Conservation (phyloP, 176 grass and related monocot species). For the Areca catechu region DNA sequence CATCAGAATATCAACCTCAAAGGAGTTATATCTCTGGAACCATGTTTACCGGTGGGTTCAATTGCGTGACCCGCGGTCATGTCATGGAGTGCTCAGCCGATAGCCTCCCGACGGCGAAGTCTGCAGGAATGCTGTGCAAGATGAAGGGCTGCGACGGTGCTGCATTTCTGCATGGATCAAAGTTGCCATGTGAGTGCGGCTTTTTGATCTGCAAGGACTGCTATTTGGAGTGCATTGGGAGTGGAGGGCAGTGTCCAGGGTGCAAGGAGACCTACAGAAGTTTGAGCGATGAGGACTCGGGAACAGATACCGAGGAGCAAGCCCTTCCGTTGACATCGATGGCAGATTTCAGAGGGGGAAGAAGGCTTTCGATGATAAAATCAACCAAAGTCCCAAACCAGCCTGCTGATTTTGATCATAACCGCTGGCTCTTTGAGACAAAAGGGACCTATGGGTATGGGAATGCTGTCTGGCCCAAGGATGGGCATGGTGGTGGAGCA, state of each 20-base stretch:
- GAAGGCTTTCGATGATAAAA: slow-evolving; percentile 50
- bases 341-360: slow-evolving; percentile 13
- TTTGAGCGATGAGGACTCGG: slow-evolving; percentile 27
- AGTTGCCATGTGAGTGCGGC: slow-evolving; percentile 65
- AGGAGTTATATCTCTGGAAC: slow-evolving; percentile 74
- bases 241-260: slow-evolving; percentile 47
- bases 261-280: slow-evolving; percentile 67
- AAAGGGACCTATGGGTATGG: slow-evolving; percentile 97
- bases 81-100: slow-evolving; percentile 28
- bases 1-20: slow-evolving; percentile 18
- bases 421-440: slow-evolving; percentile 91
- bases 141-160: slow-evolving; percentile 81
- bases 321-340: slow-evolving; percentile 62
- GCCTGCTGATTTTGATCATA: slow-evolving; percentile 74
- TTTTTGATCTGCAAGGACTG: slow-evolving; percentile 90
- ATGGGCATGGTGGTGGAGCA: slow-evolving; percentile 9
- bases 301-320: slow-evolving; percentile 25
- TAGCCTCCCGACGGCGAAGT: slow-evolving; percentile 15
- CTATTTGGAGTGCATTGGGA: slow-evolving; percentile 50
- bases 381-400: slow-evolving; percentile 53
- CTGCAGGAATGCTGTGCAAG: slow-evolving; percentile 50
- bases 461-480: slow-evolving; percentile 89
- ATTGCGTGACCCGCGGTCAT: slow-evolving; percentile 66
- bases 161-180: slow-evolving; percentile 23
- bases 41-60: slow-evolving; percentile 95